phyloP scores from a whole-genome alignment of 2,329 filamentous ascomycete genomes.

The Akanthomyces dipterigenus region DNA sequence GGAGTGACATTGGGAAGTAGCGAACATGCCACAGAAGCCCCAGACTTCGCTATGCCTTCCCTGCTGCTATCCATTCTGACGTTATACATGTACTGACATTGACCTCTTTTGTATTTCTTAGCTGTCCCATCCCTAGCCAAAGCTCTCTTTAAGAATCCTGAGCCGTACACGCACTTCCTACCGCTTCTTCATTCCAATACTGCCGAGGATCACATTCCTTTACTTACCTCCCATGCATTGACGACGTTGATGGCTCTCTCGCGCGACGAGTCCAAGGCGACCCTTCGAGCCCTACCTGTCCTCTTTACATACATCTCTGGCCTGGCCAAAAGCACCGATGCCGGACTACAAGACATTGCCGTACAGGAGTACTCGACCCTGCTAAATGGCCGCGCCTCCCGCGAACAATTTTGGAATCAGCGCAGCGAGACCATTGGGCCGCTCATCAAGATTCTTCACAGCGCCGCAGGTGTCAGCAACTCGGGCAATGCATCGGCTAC shows the following conservation, averaged over 20 bases:
- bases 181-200: slow-evolving; percentile 77
- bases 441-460: slow-evolving; percentile 72
- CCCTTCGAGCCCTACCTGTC: slow-evolving; percentile 70
- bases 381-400: slow-evolving; percentile 65
- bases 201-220: slow-evolving; percentile 70
- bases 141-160: slow-evolving; percentile 65
- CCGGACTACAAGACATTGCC: slow-evolving; percentile 89
- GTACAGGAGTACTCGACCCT: slow-evolving; percentile 86
- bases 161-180: slow-evolving; percentile 78
- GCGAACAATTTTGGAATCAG: slow-evolving; percentile 86
- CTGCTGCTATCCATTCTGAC: neutral
- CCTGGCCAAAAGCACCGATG: slow-evolving; percentile 77
- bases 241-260: slow-evolving; percentile 68
- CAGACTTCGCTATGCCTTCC: neutral
- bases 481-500: slow-evolving; percentile 56
- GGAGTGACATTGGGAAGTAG: neutral
- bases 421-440: slow-evolving; percentile 77
- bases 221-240: slow-evolving; percentile 84
- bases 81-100: slow-evolving; percentile 15
- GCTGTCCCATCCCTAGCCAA: slow-evolving; percentile 74
- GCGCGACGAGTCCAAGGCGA: slow-evolving; percentile 55
- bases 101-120: slow-evolving; percentile 30
- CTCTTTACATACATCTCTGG: slow-evolving; percentile 81
- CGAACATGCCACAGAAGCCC: neutral
- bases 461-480: slow-evolving; percentile 65